phyloP scores from a whole-genome alignment of 148 eudicot species.

The Pharnaceum exiguum region DNA sequence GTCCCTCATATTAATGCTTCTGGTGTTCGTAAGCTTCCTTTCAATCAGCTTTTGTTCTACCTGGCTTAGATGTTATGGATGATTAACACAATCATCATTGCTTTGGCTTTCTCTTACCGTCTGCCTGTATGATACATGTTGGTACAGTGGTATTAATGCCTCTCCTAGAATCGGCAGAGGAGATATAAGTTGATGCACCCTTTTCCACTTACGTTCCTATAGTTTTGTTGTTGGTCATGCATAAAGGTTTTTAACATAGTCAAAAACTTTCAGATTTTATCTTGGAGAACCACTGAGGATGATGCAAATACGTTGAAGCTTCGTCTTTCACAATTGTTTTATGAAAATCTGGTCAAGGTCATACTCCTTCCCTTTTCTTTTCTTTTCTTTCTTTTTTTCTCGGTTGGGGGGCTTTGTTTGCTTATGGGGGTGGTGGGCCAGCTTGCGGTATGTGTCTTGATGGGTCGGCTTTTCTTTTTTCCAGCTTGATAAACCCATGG shows the following conservation, averaged over 20 bases:
- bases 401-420: conserved; percentile 9
- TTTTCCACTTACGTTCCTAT: not conserved
- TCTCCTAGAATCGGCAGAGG: not conserved
- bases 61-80: too few species aligned
- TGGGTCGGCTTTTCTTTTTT: conserved; percentile 4
- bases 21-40: too few species aligned
- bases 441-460: conserved; percentile 2
- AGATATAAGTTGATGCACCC: too few species aligned
- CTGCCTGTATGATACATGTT: too few species aligned
- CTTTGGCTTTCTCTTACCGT: too few species aligned
- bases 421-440: not conserved
- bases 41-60: too few species aligned
- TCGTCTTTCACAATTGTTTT: conserved; percentile 69
- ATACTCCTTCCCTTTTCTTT: too few species aligned
- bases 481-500: conserved; percentile 78
- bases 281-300: conserved; percentile 48
- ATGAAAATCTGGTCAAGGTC: conserved; percentile 71
- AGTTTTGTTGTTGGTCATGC: not conserved
- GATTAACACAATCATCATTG: too few species aligned
- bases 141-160: too few species aligned
- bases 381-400: too few species aligned
- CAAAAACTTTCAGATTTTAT: conserved; percentile 46
- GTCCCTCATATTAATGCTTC: too few species aligned
- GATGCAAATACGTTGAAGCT: conserved; percentile 56
- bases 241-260: not conserved